These are phyloP conservation scores for Stylosanthes scabra DNA, from an alignment of 331 rosid species.

Conservation along the genomic window DNA sequence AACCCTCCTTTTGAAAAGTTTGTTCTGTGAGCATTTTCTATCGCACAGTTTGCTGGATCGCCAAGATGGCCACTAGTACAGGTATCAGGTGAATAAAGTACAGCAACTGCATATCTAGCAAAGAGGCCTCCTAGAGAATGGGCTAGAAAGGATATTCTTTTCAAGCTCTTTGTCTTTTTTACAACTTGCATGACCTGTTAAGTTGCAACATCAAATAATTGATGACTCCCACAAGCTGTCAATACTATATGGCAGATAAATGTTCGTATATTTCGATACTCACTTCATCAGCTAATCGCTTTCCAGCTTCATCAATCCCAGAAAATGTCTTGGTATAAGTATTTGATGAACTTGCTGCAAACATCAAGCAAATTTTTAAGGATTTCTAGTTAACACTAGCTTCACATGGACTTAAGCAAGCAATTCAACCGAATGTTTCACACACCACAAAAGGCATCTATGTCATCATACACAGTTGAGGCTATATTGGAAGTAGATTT, in stretches of 20 bases:
- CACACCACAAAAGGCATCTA: background rate
- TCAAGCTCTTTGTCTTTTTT: conserved; percentile 60
- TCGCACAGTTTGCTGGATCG: conserved; percentile 41
- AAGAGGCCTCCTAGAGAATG: conserved; percentile 89
- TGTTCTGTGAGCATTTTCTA: conserved; percentile 44
- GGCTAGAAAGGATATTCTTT: conserved; percentile 74
- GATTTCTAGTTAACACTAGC: conserved; percentile 2
- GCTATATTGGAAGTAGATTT: background rate
- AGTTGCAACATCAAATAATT: conserved; percentile 23
- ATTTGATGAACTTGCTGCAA: conserved; percentile 78
- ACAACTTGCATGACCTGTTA: conserved; percentile 68
- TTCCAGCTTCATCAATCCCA: conserved; percentile 86
- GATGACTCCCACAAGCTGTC: conserved; percentile 14
- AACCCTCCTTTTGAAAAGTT: conserved; percentile 60
- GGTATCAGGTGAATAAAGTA: conserved; percentile 54
- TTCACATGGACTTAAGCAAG: conserved; percentile 14
- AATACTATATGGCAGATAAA: conserved; percentile 5
- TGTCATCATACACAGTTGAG: background rate
- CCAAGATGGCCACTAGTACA: conserved; percentile 34
- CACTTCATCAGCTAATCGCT: conserved; percentile 79
- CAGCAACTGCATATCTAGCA: conserved; percentile 74
- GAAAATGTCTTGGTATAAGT: conserved; percentile 61
- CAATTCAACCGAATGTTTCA: background rate
- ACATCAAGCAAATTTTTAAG: conserved; percentile 27
- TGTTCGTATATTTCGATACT: conserved; percentile 37